Base-by-base conservation (phyloP, 352 stramenopile species). In the Globisporangium acanthophoron region DNA sequence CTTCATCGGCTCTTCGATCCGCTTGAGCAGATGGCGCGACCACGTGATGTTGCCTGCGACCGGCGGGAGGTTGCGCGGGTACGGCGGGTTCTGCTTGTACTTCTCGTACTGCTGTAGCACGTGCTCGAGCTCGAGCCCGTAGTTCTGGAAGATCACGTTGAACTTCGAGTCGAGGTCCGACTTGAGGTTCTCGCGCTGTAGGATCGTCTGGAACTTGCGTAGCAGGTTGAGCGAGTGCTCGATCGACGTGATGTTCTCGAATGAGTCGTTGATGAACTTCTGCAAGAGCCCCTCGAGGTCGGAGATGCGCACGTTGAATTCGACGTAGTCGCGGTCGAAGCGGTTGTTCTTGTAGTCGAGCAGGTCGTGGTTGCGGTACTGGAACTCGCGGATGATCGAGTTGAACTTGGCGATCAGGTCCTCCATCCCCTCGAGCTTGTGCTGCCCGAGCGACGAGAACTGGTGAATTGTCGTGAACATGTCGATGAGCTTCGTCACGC, bases 111-210 rank as follows among this genome's bases (percentile, higher is more conserved):
- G 90, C 69, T 98, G 88, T 51, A 99, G 83, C 3, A 99, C 96
- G 61, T 98, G 92, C 72, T 99, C 96, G 2, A 99, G 85, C 64
- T 99, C 97, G 21, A 98, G 69, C 5, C 96, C 96, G 62, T 99
- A 99, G 68, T 99, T 99, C 69, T 99, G 94, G 65, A 98, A 99
- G 58, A 99, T 99, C 47, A 99, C 96, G 70, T 98, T 98, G 51
- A 99, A 96, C 71, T 99, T 99, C 24, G 93, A 98, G 70, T 99
- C 96, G 21, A 99, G 65, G 65, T 99, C 97, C 3, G 89, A 96
- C 63, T 99, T 99, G n/a, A 99, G 84, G 54, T 96, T 97, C 59
- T 99, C 97, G 47, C 97, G 85, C 74, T 99, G 96, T 47, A 99
- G 71, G 54, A 99, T 99, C 7, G 78, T 94, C 74, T 99, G 96